These are phyloP conservation scores for Themeda triandra DNA, from an alignment of 176 grass and related monocot species.

Conservation along the genomic window DNA sequence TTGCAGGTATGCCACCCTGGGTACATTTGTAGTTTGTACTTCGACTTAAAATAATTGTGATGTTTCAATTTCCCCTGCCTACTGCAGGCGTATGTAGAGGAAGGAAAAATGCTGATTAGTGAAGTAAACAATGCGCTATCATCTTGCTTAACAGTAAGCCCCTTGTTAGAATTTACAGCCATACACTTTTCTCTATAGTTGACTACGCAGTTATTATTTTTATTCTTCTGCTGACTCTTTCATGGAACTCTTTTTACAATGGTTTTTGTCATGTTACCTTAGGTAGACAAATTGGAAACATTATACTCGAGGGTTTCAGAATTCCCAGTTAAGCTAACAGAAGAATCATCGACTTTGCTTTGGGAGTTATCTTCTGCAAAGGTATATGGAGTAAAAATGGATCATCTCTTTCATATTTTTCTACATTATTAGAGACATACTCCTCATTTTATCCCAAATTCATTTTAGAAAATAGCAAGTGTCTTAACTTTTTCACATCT, in stretches of 20 bases:
- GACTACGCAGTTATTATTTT: not conserved
- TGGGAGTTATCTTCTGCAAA: conserved; percentile 74
- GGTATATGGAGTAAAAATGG: conserved; percentile 43
- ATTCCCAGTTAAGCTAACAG: conserved; percentile 60
- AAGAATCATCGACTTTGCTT: conserved; percentile 47
- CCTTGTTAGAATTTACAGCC: not conserved
- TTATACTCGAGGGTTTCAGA: conserved; percentile 48
- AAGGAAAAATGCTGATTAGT: conserved; percentile 55
- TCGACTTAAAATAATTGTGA: conserved; percentile 12
- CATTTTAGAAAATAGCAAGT: not conserved
- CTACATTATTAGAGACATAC: not conserved
- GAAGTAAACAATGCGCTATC: conserved; percentile 70
- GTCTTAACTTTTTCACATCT: conserved; percentile 26
- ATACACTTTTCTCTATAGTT: conserved; percentile 5
- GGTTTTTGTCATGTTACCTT: conserved; percentile 22
- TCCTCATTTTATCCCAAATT: not conserved
- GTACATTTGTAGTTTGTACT: not conserved
- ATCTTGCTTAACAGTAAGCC: conserved; percentile 64
- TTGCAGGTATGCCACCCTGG: conserved; percentile 56
- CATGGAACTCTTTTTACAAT: conserved; percentile 17
- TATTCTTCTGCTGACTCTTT: conserved; percentile 29
- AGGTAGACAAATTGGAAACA: conserved; percentile 74
- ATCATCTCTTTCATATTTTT: conserved; percentile 14
- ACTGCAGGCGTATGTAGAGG: conserved; percentile 51
- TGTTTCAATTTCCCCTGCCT: conserved; percentile 19